Percentiles rank a stretch among this genome's conserved stretches.
Conservation (phyloP, 2,329 filamentous ascomycete genomes). For the Ophidiomyces ophidiicola region DNA sequence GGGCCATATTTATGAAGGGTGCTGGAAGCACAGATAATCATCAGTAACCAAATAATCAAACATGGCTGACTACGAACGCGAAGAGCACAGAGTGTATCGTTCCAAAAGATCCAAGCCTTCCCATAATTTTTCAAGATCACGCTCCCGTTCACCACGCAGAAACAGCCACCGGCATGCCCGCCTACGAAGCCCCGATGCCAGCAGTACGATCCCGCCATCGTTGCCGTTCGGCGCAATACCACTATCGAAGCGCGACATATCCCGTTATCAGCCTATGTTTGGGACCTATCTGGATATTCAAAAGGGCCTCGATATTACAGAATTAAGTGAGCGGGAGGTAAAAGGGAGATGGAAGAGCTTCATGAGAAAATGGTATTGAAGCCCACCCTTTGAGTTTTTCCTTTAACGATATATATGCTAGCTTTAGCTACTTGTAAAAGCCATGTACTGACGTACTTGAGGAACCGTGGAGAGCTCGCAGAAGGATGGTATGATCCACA, state of each 20-base stretch:
- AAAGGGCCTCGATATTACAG: constrained; percentile 58
- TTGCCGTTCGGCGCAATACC: constrained; percentile 56
- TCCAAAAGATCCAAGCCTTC: background rate
- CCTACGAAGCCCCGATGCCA: constrained; percentile 15
- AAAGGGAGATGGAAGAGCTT: constrained; percentile 92
- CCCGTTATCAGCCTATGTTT: constrained; percentile 57
- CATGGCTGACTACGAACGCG: too few species aligned
- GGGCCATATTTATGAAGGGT: background rate
- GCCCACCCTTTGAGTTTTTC: background rate
- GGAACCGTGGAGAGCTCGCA: constrained; percentile 73
- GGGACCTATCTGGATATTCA: constrained; percentile 79
- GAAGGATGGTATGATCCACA: constrained; percentile 88
- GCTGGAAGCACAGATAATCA: background rate
- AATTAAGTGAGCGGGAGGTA: constrained; percentile 61
- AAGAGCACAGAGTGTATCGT: background rate
- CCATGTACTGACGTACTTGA: constrained; percentile 40
- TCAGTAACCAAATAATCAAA: too few species aligned
- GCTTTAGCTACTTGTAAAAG: background rate
- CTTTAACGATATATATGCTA: background rate
- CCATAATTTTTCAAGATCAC: constrained; percentile 3
- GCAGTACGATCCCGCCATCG: constrained; percentile 19
- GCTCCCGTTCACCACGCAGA: constrained; percentile 20
- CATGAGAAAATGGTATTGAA: constrained; percentile 62
- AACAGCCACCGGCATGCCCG: constrained; percentile 27
- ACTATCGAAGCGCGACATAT: constrained; percentile 58